Conservation (phyloP, 108 stramenopile genomes). For the Cyclostephanos invisitatus region DNA sequence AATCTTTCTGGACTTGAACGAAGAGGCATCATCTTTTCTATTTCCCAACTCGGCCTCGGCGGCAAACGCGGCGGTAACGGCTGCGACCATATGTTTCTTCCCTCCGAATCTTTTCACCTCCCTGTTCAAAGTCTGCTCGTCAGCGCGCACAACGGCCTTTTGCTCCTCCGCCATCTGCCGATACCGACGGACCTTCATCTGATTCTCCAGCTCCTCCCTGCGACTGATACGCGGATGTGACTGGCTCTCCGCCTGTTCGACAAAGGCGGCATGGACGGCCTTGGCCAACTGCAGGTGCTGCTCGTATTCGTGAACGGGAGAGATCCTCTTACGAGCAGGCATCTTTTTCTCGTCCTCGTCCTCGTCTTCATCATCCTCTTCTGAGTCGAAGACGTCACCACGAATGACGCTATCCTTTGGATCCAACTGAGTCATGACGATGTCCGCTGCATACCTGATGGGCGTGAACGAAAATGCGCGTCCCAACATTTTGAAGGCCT, state of each 20-base stretch:
- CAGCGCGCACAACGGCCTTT: slow-evolving; percentile 35
- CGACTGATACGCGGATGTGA: background rate
- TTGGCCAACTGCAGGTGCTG: slow-evolving; percentile 20
- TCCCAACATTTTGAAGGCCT: slow-evolving; percentile 55
- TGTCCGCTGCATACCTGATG: slow-evolving; percentile 33
- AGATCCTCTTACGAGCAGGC: too few relatives aligned
- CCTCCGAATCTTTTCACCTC: slow-evolving; percentile 4
- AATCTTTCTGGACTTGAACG: too few relatives aligned
- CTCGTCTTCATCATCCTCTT: slow-evolving; percentile 23
- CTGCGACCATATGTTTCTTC: slow-evolving; percentile 26
- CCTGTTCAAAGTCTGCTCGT: slow-evolving; percentile 40
- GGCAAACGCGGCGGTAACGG: slow-evolving; percentile 23
- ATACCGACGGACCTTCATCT: slow-evolving; percentile 26
- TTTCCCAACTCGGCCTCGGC: slow-evolving; percentile 2
- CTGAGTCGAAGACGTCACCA: slow-evolving; percentile 9
- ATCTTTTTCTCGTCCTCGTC: background rate
- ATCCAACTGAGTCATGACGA: slow-evolving; percentile 68
- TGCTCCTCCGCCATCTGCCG: slow-evolving; percentile 33
- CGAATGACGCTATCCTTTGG: slow-evolving; percentile 14
- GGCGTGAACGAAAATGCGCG: slow-evolving; percentile 65
- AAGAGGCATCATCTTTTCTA: background rate
- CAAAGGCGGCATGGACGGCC: slow-evolving; percentile 8
- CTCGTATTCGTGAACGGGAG: too few relatives aligned
- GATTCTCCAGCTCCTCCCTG: slow-evolving; percentile 8
- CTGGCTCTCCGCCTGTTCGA: slow-evolving; percentile 13